phyloP scores from a whole-genome alignment of 345 rosid genomes.

The Eutrema japonicum region DNA sequence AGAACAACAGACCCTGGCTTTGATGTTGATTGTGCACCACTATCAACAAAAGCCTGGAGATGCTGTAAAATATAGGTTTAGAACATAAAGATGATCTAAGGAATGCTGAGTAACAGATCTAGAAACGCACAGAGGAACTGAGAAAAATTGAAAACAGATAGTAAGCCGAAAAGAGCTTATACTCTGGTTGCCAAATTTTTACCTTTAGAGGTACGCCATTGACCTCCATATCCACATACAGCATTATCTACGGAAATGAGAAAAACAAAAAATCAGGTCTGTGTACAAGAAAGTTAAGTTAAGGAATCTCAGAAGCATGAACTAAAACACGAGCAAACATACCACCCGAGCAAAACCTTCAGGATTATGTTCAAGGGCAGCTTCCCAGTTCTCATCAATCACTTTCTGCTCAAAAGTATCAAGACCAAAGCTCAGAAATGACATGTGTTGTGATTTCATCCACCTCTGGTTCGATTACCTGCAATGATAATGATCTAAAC shows the following conservation, averaged over 20 bases:
- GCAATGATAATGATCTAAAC: no score
- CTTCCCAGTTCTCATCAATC: constrained; percentile 99
- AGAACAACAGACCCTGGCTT: no score
- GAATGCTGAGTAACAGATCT: constrained; percentile 1
- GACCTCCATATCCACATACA: constrained; percentile 99
- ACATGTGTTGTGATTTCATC: no score
- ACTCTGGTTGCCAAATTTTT: constrained; percentile 33
- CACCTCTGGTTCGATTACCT: no score
- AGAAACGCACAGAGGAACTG: neutral
- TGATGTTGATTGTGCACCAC: constrained; percentile 98
- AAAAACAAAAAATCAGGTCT: constrained; percentile 29
- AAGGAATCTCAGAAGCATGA: constrained; percentile 37
- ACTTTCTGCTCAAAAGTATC: constrained; percentile 70
- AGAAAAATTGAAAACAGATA: neutral
- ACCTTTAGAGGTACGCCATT: constrained; percentile 95
- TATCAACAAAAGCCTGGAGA: constrained; percentile 94
- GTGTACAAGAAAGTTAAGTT: constrained; percentile 63
- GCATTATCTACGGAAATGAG: constrained; percentile 68
- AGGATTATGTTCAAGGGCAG: constrained; percentile 95
- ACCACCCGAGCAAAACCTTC: constrained; percentile 99
- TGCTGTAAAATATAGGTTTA: constrained; percentile 9
- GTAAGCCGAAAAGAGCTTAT: constrained; percentile 8
- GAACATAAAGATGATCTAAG: constrained; percentile 4
- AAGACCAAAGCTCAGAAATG: constrained; percentile 25
- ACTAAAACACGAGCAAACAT: constrained; percentile 47